These are phyloP conservation scores for Diphasiastrum complanatum DNA, from an alignment of 83 land plant species.

Conservation along the genomic window DNA sequence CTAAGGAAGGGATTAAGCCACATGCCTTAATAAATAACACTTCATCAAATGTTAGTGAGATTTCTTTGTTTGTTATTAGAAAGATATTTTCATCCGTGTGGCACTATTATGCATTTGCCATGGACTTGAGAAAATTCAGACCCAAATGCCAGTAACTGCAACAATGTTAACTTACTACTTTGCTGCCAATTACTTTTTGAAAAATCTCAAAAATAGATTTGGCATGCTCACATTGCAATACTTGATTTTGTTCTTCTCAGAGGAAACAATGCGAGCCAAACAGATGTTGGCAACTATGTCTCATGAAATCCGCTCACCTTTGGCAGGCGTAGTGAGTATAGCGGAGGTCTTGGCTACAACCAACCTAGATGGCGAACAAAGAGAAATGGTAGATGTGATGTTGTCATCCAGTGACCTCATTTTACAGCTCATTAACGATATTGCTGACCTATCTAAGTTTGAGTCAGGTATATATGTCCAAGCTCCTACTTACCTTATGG, in stretches of 20 bases:
- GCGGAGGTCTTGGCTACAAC: constrained; percentile 64
- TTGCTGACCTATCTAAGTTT: constrained; percentile 82
- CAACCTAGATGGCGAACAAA: constrained; percentile 52
- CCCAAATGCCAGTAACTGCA: too few species aligned
- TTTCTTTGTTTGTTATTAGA: too few species aligned
- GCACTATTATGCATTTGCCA: too few species aligned
- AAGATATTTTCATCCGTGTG: too few species aligned
- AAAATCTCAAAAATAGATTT: background rate
- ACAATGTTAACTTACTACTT: too few species aligned
- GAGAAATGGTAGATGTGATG: constrained; percentile 56
- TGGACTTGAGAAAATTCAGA: too few species aligned
- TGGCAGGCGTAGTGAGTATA: constrained; percentile 76
- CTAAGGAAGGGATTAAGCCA: too few species aligned
- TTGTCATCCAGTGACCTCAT: constrained; percentile 74
- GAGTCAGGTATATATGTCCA: constrained; percentile 53
- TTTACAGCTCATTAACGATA: constrained; percentile 79
- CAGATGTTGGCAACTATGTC: constrained; percentile 89
- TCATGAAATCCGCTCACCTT: constrained; percentile 82
- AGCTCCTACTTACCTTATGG: background rate
- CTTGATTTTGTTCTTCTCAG: constrained; percentile 30
- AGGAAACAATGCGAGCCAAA: constrained; percentile 86
- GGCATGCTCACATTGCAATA: background rate
- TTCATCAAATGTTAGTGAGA: too few species aligned
- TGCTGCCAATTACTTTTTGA: background rate
- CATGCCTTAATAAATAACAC: too few species aligned